Evolutionary conservation across 1,139 yeast genomes (phyloP).

Genomic region (Geotrichum australiense): DNA sequence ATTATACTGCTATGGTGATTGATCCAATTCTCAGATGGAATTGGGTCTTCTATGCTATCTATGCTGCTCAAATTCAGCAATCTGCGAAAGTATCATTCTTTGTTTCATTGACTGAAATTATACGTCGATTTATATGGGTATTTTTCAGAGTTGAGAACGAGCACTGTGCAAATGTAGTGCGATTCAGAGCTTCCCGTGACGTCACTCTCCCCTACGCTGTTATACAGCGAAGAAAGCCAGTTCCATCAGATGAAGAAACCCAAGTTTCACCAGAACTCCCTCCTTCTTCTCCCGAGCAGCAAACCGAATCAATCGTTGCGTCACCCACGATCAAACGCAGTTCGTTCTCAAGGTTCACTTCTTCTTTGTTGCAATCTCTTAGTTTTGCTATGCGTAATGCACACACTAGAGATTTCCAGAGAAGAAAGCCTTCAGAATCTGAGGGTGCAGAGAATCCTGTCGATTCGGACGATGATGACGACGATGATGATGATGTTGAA

Average conservation of each 20-base stretch:
- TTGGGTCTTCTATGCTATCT: slow-evolving; percentile 77
- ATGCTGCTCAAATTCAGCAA: slow-evolving; percentile 71
- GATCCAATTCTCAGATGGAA: slow-evolving; percentile 76
- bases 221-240: slow-evolving; percentile 19
- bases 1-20: slow-evolving; percentile 65
- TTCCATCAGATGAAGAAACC: not conserved
- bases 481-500: slow-evolving; percentile 19
- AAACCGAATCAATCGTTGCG: slow-evolving; percentile 8
- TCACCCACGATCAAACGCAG: slow-evolving; percentile 4
- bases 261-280: slow-evolving; percentile 1
- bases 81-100: slow-evolving; percentile 85
- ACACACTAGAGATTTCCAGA: slow-evolving; percentile 83
- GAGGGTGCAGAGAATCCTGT: slow-evolving; percentile 34
- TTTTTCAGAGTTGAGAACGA: slow-evolving; percentile 93
- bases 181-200: slow-evolving; percentile 82
- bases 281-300: not conserved
- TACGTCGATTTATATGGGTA: slow-evolving; percentile 82
- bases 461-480: slow-evolving; percentile 32
- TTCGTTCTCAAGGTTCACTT: slow-evolving; percentile 24
- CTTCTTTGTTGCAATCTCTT: slow-evolving; percentile 42
- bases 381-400: slow-evolving; percentile 67
- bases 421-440: slow-evolving; percentile 41
- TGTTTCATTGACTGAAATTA: slow-evolving; percentile 72
- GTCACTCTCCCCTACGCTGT: slow-evolving; percentile 74
- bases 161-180: slow-evolving; percentile 80